Evolutionary conservation across 1,284 basidiomycete genomes (phyloP), one percentile per base, ranked within the genome.

Genomic region (Fistulinella cinereoalba): DNA sequence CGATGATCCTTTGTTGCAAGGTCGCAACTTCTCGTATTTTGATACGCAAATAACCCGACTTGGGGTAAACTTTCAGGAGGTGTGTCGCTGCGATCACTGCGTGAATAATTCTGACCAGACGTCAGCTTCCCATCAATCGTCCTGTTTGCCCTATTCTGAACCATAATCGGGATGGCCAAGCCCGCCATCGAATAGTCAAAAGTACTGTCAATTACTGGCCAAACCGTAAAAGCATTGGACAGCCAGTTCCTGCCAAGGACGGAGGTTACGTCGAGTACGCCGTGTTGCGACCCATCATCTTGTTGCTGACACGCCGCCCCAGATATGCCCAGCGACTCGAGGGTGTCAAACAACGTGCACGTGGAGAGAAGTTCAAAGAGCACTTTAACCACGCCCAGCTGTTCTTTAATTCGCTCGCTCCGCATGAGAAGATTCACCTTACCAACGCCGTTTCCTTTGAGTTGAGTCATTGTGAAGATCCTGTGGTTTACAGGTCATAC

Each of bases 11-110:
- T 71, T 93, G 18, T 72, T 93, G n/a, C 85, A 89, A 68, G 83
- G 85, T 15, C 75, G 91, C 34, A 89, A 90, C 68, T 92, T 92
- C 67, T 86, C 82, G 0, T 93, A 92, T 68, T 81, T 85, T 54
- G 88, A 91, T 63, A 92, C 88, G 0, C 87, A 90, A 58, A 73
- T 90, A 39, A 75, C 79, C 2, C 77, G 88, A 25, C 67, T 92
- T 6, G 91, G 91, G 16, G 68, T 87, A 4, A 87, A 87, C 54
- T 87, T 81, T 74, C 72, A 85, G 61, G 76, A 81, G 66, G 79
- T 78, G 39, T n/a, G 56, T 31, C 13, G 0, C 27, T 16, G 8
- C 6, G 28, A 23, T n/a, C 19, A 33, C 13, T 7, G 15, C 6
- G 16, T 19, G 3, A 22, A 12, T 32, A 18, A 44, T n/a, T 10